Evolutionary conservation across 371 early-diverging fungal genomes (phyloP), one percentile per base, ranked within the genome.

Genomic region (Mucor mucedo): DNA sequence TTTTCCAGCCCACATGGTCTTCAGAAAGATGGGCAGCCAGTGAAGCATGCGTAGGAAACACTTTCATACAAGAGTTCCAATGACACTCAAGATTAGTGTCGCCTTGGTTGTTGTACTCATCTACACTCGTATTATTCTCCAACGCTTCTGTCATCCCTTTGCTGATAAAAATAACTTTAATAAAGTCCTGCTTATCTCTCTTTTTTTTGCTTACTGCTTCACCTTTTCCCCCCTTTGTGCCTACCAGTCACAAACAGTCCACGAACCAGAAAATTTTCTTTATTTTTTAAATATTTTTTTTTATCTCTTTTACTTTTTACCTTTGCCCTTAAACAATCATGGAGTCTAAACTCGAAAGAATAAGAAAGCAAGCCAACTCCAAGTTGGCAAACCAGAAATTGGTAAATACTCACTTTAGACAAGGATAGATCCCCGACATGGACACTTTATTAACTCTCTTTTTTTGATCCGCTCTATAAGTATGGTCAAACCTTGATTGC

Each of bases 321-420:
- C 14, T 49, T 50, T 30, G 13, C 50, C 28, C 30, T 11, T 28
- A 13, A 13, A 11, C 32, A n/a, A 58, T 45, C 52, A 85, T 84
- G 86, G 86, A 85, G 63, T 75, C 69, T 45, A 73, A 72, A 42
- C 78, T 85, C 32, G 72, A 76, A 21, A 82, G 78, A 63, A 80
- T 84, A 33, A 75, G 89, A 59, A 78, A 72, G 55, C 94, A 95
- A 72, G 71, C 85, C 55, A 84, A 78, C 73, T 93, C 93, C 61
- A 92, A 91, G 70, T 82, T 92, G 68, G 89, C 87, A 52, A 94
- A 95, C 78, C 94, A 94, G 76, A 86, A 88, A 62, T 84, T 89
- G 73, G 86, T 85, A 79, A 62, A 38, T 47, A 8, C 11, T 21
- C 21, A 21, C 21, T 21, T 21, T 21, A 49, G 21, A 41, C 29